Evolutionary conservation across 2,329 filamentous ascomycete genomes (phyloP), one percentile per base, ranked within the genome.

Genomic region (Fusarium sp.): DNA sequence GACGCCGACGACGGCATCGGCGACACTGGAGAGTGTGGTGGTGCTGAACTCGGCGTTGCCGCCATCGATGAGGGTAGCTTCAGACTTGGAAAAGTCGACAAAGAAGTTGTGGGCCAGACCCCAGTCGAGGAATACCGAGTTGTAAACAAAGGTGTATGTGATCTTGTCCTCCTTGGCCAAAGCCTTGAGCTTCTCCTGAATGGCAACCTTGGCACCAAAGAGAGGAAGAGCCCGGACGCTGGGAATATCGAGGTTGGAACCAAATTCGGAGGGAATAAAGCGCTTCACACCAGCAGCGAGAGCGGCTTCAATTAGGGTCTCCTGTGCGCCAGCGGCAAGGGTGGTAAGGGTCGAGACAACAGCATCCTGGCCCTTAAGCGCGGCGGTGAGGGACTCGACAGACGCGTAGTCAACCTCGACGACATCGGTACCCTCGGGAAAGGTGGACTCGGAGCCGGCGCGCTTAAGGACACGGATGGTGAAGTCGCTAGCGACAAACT

Each of bases 211-310:
- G 69, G 80, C 80, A 2, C 78, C 80, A 67, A 90, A 91, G 2
- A 90, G 77, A 2, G 89, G 87, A 1, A 92, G 84, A 3, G 80
- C 59, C 64, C 83, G 72, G 56, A 80, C 74, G 62, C 85, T 78
- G 9, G 80, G 80, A 23, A 80, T 65, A 20, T 62, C 39, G 11
- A 82, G 66, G 82, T 86, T 80, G 50, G 78, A 76, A 37, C 84
- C 85, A 58, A 87, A 93, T 69, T 92, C 90, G 3, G 88, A 88
- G 3, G 91, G 90, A 35, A 93, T 81, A 82, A 92, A 91, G 14
- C 90, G 86, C 77, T 90, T 85, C 0, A 93, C 89, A 6, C 90
- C 90, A 5, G 90, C 89, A 5, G 86, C 85, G 32, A 90, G 82
- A 35, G 90, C 87, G 1, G 90, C 91, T 35, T 92, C 87, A 52